Percentiles rank a stretch among this genome's conserved stretches.
These are phyloP conservation scores for Nothopassalora personata DNA, from an alignment of 2,329 filamentous ascomycete species.

Conservation along the genomic window DNA sequence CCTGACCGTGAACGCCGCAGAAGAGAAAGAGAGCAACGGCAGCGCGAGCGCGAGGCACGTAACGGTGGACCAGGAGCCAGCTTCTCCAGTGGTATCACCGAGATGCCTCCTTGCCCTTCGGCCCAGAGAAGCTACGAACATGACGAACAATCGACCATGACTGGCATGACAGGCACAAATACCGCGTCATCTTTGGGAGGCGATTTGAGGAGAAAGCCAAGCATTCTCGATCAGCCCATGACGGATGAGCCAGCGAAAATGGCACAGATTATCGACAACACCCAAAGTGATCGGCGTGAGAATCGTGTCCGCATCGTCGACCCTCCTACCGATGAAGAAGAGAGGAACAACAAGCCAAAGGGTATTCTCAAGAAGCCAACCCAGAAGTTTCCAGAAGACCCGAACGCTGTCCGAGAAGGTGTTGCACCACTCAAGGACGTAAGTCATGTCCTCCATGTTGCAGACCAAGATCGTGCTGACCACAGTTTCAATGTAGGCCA, in stretches of 20 bases:
- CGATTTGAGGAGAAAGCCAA: slow-evolving; percentile 25
- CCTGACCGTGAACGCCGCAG: slow-evolving; percentile 30
- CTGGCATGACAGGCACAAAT: slow-evolving; percentile 6
- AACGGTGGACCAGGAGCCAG: slow-evolving; percentile 3
- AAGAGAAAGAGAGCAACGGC: slow-evolving; percentile 30
- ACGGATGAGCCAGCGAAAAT: slow-evolving; percentile 27
- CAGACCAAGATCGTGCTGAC: slow-evolving; percentile 6
- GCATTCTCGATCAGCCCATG: slow-evolving; percentile 31
- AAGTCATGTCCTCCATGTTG: slow-evolving; percentile 10
- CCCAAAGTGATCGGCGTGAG: slow-evolving; percentile 29
- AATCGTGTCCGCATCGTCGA: slow-evolving; percentile 58
- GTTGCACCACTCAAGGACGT: slow-evolving; percentile 86
- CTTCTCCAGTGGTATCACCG: slow-evolving; percentile 11
- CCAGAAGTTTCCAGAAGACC: slow-evolving; percentile 78
- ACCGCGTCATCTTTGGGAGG: slow-evolving; percentile 9
- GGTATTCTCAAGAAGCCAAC: slow-evolving; percentile 82
- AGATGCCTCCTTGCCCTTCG: slow-evolving; percentile 12
- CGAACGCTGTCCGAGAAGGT: slow-evolving; percentile 76
- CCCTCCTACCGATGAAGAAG: slow-evolving; percentile 61
- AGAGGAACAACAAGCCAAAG: slow-evolving; percentile 64
- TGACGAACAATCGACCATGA: slow-evolving; percentile 17
- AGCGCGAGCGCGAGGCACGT: slow-evolving; percentile 25
- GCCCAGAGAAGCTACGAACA: slow-evolving; percentile 20
- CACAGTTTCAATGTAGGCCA: slow-evolving; percentile 21
- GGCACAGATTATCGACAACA: slow-evolving; percentile 33